Evolutionary conservation across 2,329 filamentous ascomycete genomes (phyloP).

Genomic region (Sporothrix schenckii): DNA sequence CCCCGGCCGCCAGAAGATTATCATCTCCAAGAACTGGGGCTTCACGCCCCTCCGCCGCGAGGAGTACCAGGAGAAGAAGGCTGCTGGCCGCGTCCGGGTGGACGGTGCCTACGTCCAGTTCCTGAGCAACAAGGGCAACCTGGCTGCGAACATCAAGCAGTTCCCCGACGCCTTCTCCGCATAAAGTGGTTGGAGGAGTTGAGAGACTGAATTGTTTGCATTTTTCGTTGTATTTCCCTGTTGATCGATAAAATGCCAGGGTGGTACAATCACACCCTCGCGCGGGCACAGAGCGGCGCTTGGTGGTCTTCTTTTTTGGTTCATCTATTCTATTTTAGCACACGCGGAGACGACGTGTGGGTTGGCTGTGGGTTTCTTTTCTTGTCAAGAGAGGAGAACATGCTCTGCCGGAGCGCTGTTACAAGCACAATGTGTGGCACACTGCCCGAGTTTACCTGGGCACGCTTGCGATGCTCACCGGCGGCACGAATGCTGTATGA

Average conservation of each 20-base stretch:
- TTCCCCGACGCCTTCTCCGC: constrained; percentile 88
- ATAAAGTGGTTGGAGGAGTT: constrained; percentile 43
- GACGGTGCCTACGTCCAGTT: constrained; percentile 99
- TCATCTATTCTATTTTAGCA: constrained; percentile 37
- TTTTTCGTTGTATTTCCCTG: constrained; percentile 27
- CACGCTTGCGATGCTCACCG: neutral
- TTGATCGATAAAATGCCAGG: constrained; percentile 21
- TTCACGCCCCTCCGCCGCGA: constrained; percentile 98
- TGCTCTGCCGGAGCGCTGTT: neutral
- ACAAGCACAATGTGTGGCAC: neutral
- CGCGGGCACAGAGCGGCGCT: constrained; percentile 39
- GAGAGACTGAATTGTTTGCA: constrained; percentile 23
- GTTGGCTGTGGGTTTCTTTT: constrained; percentile 13
- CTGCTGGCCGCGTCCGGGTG: constrained; percentile 88
- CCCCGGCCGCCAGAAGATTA: constrained; percentile 99
- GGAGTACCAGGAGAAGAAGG: constrained; percentile 95
- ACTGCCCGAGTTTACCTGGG: neutral
- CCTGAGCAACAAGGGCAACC: constrained; percentile 87
- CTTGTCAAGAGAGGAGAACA: neutral
- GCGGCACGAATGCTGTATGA: neutral
- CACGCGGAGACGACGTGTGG: neutral
- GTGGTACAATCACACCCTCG: constrained; percentile 28
- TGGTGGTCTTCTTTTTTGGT: constrained; percentile 39
- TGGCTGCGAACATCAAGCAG: constrained; percentile 84
- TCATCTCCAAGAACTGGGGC: constrained; percentile 99